Percentiles rank a stretch among this genome's conserved stretches.
Conservation (phyloP, 2,329 filamentous ascomycete species). For the Phaeomoniella chlamydospora region DNA sequence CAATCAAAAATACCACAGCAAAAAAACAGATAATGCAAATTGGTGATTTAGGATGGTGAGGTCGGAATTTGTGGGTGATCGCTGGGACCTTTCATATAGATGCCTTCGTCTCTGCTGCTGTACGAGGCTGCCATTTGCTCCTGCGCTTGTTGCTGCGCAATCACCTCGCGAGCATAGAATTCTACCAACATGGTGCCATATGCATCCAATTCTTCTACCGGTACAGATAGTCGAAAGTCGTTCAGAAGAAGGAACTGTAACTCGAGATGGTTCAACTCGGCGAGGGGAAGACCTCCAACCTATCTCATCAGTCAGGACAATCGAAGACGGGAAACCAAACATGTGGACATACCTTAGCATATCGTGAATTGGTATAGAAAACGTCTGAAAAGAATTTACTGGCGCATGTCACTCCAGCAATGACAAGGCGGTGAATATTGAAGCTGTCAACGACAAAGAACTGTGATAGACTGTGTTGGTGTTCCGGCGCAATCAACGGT, state of each 20-base stretch:
- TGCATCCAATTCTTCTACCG: constrained; percentile 88
- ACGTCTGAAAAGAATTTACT: constrained; percentile 99
- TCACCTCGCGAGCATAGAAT: constrained; percentile 86
- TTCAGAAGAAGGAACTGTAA: constrained; percentile 91
- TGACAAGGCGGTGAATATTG: constrained; percentile 94
- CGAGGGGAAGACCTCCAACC: constrained; percentile 85
- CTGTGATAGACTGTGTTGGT: constrained; percentile 44
- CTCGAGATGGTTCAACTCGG: constrained; percentile 90
- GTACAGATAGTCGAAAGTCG: constrained; percentile 85
- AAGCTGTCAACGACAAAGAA: constrained; percentile 97
- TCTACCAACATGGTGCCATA: constrained; percentile 98
- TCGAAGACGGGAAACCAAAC: too few species aligned
- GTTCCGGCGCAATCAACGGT: constrained; percentile 19
- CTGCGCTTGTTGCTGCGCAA: constrained; percentile 42
- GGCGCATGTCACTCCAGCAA: constrained; percentile 91
- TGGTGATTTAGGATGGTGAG: too few species aligned
- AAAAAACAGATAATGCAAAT: too few species aligned
- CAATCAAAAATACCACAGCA: too few species aligned
- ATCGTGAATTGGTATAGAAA: constrained; percentile 97
- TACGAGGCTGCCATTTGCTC: constrained; percentile 2
- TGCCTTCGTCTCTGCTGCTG: neutral
- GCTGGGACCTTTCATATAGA: neutral
- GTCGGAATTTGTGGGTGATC: too few species aligned
- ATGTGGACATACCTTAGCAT: constrained; percentile 90
- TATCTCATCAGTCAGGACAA: too few species aligned